Percentiles rank a stretch among this genome's conserved stretches.
These are phyloP conservation scores for Monilinia polystroma DNA, from an alignment of 2,329 filamentous ascomycete species.

Conservation along the genomic window DNA sequence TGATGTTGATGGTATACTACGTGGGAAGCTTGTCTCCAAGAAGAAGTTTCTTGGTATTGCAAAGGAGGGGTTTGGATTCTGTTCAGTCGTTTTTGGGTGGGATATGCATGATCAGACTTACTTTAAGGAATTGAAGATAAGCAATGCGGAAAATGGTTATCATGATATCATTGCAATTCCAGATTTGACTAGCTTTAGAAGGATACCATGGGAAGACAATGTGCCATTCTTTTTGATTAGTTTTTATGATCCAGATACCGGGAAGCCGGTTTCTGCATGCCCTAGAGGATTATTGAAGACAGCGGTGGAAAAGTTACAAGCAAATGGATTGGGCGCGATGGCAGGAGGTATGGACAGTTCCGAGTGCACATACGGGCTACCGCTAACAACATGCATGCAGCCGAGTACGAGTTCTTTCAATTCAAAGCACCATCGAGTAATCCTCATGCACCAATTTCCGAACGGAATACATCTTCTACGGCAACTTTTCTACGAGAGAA, in stretches of 20 bases:
- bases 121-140: conserved; percentile 78
- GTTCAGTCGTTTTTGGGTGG: conserved; percentile 93
- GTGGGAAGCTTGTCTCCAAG: conserved; percentile 89
- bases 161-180: conserved; percentile 80
- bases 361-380: conserved; percentile 10
- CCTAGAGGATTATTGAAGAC: conserved; percentile 73
- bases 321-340: conserved; percentile 76
- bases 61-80: conserved; percentile 84
- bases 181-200: conserved; percentile 72
- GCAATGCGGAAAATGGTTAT: conserved; percentile 89
- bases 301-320: conserved; percentile 64
- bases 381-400: conserved; percentile 46
- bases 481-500: conserved; percentile 73
- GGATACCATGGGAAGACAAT: conserved; percentile 89
- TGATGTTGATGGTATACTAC: conserved; percentile 82
- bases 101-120: conserved; percentile 96
- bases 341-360: conserved; percentile 68
- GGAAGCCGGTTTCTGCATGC: conserved; percentile 70
- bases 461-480: conserved; percentile 65
- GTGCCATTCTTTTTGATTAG: conserved; percentile 82
- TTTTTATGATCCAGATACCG: conserved; percentile 79
- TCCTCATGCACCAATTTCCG: conserved; percentile 46
- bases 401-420: conserved; percentile 94
- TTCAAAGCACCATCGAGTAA: conserved; percentile 65
- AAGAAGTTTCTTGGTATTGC: conserved; percentile 86